Percentiles rank a stretch among this genome's conserved stretches.
phyloP scores from a whole-genome alignment of 768 basidiomycete genomes.

The Cytidiella melzeri region DNA sequence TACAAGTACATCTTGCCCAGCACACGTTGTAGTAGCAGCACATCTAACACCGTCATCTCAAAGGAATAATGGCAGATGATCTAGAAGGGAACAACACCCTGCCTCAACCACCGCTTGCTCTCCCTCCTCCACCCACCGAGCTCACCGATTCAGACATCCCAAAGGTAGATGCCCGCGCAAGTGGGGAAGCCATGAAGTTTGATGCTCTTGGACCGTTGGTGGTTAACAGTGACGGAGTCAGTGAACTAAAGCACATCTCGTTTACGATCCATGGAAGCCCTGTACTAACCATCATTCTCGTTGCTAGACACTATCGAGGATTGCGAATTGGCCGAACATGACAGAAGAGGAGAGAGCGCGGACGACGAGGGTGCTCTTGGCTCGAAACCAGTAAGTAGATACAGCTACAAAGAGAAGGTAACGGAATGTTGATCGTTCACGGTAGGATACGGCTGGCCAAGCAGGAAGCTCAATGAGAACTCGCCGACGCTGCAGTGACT shows the following conservation, averaged over 20 bases:
- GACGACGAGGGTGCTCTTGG: conserved; percentile 6
- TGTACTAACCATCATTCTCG: not conserved
- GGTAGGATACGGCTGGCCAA: conserved; percentile 3
- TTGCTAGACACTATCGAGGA: conserved; percentile 13
- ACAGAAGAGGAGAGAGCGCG: conserved; percentile 8
- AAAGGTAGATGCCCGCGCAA: not conserved
- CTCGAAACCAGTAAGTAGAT: conserved; percentile 10
- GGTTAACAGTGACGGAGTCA: conserved; percentile 14
- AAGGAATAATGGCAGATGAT: not conserved
- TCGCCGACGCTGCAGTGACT: not conserved
- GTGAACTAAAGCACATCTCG: too few species aligned
- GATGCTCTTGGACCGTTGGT: conserved; percentile 11
- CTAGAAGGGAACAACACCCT: not conserved
- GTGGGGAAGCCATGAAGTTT: conserved; percentile 1
- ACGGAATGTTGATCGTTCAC: not conserved
- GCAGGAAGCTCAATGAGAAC: conserved; percentile 4
- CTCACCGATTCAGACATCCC: too few species aligned
- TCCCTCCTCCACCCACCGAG: not conserved
- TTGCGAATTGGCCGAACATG: conserved; percentile 13
- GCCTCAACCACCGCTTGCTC: not conserved
- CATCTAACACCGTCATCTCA: too few species aligned
- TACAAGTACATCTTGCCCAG: too few species aligned
- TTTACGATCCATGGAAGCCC: not conserved
- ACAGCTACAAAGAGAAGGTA: not conserved
- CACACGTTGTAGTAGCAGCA: too few species aligned